phyloP scores from a whole-genome alignment of 2,329 filamentous ascomycete genomes.

The Curvularia spicifera region DNA sequence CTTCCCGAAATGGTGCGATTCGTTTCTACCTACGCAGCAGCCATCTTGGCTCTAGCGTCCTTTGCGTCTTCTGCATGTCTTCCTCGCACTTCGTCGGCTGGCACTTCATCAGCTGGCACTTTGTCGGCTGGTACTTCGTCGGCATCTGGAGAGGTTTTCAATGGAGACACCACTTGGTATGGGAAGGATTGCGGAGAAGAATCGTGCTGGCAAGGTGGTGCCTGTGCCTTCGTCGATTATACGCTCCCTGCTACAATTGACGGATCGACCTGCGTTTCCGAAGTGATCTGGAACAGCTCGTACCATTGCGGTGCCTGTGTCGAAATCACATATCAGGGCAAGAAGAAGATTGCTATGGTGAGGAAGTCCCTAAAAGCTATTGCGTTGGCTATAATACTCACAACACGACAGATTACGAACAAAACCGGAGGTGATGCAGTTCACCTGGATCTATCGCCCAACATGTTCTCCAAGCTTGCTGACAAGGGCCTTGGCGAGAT shows the following conservation, averaged over 20 bases:
- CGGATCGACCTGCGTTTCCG: conserved; percentile 1
- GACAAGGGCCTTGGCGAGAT: not conserved
- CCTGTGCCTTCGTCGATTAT: conserved; percentile 1
- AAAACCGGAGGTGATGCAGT: not conserved
- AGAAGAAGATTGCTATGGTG: conserved; percentile 4
- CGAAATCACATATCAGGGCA: conserved; percentile 1
- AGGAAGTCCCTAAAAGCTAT: not conserved
- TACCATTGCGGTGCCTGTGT: conserved; percentile 4
- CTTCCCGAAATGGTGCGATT: conserved; percentile 2
- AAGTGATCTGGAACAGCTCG: conserved; percentile 1
- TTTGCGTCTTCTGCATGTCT: conserved; percentile 1
- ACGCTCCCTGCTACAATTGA: conserved; percentile 2
- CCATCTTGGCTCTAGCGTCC: not conserved
- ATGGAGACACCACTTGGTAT: not conserved
- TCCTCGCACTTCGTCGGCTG: not conserved
- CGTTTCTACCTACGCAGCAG: not conserved
- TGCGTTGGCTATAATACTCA: not conserved
- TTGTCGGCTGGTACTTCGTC: too few relatives aligned
- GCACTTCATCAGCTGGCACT: not conserved
- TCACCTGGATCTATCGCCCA: conserved; percentile 1
- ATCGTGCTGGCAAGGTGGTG: not conserved
- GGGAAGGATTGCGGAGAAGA: not conserved
- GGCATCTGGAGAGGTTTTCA: not conserved
- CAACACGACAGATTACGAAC: not conserved
- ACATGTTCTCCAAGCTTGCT: conserved; percentile 1